Base-by-base conservation (phyloP, 805 yeast genomes). In the Wickerhamomyces tratensis region DNA sequence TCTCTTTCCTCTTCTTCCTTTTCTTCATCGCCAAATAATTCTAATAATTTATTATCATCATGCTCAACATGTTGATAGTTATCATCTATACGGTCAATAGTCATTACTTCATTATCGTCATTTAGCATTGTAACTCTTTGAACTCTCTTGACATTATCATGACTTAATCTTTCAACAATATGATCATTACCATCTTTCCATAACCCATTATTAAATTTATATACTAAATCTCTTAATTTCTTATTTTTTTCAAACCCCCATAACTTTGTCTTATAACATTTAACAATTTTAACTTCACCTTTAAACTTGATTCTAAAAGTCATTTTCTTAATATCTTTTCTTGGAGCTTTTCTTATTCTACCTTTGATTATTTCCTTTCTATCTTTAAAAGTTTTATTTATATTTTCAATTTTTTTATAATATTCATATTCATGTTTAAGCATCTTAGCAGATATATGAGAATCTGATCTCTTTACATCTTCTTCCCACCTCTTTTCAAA, bases 181-280 rank as follows among this genome's bases (percentile, higher is more conserved):
- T 86, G 94, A 39, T 81, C 85, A 46, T 76, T 78, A 6, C 88
- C 88, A 58, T 84, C 86, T 50, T 72, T 73, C 96, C 96, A 87
- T 38, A 71, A 73, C 0, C 83, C 85, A 46, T 80, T 74, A 9
- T 61, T 65, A 57, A 75, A 89, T 42, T 68, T 66, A 61, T 69
- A 74, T 0, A 82, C 84, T 49, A 88, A 67, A 50, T 82, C 93
- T 33, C 72, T 69, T 3, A 71, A 58, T 4, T 71, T 66, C 52
- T 74, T 81, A 48, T 76, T 72, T 63, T 84, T 85, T 49, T 84
- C 88, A 46, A 77, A 72, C 4, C 98, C 98, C 98, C 98, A 91
- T 36, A 93, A 70, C 57, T 88, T 88, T 31, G 81, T 77, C 63
- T 88, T 87, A 51, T 72, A 73, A 49, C 81, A 67, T 51, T 75